These are phyloP conservation scores for Cyathus striatus DNA, from an alignment of 768 basidiomycete genomes.

Conservation along the genomic window DNA sequence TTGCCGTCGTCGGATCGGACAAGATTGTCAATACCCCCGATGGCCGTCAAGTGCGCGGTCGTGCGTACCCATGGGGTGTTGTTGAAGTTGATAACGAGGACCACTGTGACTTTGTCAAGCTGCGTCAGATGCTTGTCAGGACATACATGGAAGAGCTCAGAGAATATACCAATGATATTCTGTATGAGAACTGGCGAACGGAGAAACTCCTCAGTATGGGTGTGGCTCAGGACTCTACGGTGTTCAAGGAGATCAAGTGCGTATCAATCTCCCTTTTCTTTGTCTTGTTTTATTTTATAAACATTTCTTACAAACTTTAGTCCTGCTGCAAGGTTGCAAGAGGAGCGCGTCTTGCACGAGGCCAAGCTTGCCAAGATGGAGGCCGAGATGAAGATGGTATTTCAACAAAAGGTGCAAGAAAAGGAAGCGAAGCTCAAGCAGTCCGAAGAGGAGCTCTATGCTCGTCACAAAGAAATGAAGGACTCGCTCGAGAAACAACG, in stretches of 20 bases:
- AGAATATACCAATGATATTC: constrained; percentile 91
- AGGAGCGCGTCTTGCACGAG: constrained; percentile 94
- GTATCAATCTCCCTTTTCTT: constrained; percentile 28
- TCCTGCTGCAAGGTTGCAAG: constrained; percentile 92
- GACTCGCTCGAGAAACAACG: constrained; percentile 98
- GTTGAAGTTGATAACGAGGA: constrained; percentile 99
- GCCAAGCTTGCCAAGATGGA: constrained; percentile 99
- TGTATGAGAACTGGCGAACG: constrained; percentile 98
- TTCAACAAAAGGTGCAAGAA: constrained; percentile 99
- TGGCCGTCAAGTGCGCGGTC: constrained; percentile 90
- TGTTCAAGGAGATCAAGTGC: constrained; percentile 99
- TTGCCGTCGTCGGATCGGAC: constrained; percentile 96
- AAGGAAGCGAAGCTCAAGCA: constrained; percentile 99
- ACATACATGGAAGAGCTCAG: constrained; percentile 99
- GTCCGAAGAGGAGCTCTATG: constrained; percentile 97
- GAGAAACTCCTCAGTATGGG: constrained; percentile 97
- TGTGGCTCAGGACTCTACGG: constrained; percentile 93
- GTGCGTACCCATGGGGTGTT: constrained; percentile 97
- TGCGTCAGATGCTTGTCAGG: constrained; percentile 97
- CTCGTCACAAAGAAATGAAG: constrained; percentile 99
- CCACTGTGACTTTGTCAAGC: constrained; percentile 99
- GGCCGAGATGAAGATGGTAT: constrained; percentile 99
- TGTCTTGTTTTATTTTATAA: no score
- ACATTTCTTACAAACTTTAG: no score
- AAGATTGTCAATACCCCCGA: constrained; percentile 75